Percentiles rank a stretch among this genome's conserved stretches.
Conservation (phyloP, 768 basidiomycete species). For the Xanthoconium purpureum region DNA sequence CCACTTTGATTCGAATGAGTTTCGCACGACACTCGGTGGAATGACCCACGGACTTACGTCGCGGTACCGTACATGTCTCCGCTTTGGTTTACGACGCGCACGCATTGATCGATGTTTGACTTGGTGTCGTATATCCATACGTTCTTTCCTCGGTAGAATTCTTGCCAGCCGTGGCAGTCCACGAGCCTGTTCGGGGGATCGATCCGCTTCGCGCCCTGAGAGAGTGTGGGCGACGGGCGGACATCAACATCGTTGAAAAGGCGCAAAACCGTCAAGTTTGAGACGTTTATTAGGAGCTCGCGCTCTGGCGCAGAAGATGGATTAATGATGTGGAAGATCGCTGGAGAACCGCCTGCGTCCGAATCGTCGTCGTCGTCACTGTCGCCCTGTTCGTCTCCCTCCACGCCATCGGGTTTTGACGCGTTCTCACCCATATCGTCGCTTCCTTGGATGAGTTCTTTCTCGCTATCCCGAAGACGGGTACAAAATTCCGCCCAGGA, state of each 20-base stretch:
- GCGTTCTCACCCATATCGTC: conserved; percentile 26
- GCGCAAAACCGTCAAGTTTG: conserved; percentile 65
- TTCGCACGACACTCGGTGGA: neutral
- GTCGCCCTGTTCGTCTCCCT: conserved; percentile 4
- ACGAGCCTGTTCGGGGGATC: conserved; percentile 55
- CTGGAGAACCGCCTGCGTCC: conserved; percentile 33
- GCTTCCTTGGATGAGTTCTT: conserved; percentile 42
- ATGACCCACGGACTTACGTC: conserved; percentile 49
- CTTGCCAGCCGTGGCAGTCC: conserved; percentile 66
- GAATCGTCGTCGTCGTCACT: conserved; percentile 28
- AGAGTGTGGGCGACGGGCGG: conserved; percentile 48
- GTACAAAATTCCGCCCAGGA: conserved; percentile 59
- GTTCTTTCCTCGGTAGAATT: conserved; percentile 63
- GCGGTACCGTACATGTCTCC: conserved; percentile 74
- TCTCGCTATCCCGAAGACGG: conserved; percentile 53
- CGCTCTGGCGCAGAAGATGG: conserved; percentile 42
- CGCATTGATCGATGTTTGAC: conserved; percentile 66
- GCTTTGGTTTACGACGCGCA: conserved; percentile 58
- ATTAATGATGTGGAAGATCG: conserved; percentile 54
- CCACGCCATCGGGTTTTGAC: conserved; percentile 24
- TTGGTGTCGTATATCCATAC: conserved; percentile 73
- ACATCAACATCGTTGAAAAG: conserved; percentile 71
- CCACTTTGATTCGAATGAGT: conserved; percentile 44
- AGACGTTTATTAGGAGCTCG: conserved; percentile 44
- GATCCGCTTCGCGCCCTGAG: conserved; percentile 44